phyloP scores from a whole-genome alignment of 331 rosid genomes.

The Rosa hybrid region DNA sequence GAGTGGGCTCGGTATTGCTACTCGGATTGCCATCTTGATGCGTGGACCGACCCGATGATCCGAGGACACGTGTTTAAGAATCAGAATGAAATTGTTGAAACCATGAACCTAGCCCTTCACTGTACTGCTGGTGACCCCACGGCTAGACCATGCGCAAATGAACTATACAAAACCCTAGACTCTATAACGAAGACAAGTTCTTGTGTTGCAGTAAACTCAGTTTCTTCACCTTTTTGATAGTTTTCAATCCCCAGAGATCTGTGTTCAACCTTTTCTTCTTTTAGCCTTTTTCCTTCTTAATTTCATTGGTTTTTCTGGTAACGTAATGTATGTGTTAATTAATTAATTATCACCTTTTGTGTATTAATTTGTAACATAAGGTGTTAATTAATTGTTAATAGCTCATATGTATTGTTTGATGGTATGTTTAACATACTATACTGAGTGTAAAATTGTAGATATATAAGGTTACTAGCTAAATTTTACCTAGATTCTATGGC shows the following conservation, averaged over 20 bases:
- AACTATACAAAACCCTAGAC: conserved; percentile 51
- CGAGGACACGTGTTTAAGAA: conserved; percentile 36
- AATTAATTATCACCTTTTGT: conserved; percentile 40
- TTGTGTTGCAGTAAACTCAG: conserved; percentile 40
- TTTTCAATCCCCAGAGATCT: conserved; percentile 14
- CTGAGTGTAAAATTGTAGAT: conserved; percentile 61
- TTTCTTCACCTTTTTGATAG: conserved; percentile 22
- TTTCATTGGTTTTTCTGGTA: conserved; percentile 27
- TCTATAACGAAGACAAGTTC: conserved; percentile 30
- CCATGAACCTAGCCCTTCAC: conserved; percentile 74
- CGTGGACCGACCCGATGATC: conserved; percentile 65
- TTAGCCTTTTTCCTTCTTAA: background rate
- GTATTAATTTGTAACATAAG: conserved; percentile 28
- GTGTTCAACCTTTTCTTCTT: conserved; percentile 8
- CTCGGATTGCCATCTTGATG: conserved; percentile 65
- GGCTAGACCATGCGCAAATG: conserved; percentile 73
- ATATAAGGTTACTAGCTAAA: conserved; percentile 21
- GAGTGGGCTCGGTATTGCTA: conserved; percentile 93
- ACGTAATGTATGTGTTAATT: conserved; percentile 32
- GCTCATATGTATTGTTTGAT: conserved; percentile 47
- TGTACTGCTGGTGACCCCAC: conserved; percentile 79
- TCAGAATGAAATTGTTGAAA: conserved; percentile 62
- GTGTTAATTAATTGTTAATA: conserved; percentile 42
- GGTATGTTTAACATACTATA: conserved; percentile 41
- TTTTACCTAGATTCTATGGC: background rate